A percentile compares a stretch with the other conserved stretches of the same genome.
These are phyloP conservation scores for Sclerotinia trifoliorum DNA, from an alignment of 2,329 filamentous ascomycete genomes.

Conservation along the genomic window DNA sequence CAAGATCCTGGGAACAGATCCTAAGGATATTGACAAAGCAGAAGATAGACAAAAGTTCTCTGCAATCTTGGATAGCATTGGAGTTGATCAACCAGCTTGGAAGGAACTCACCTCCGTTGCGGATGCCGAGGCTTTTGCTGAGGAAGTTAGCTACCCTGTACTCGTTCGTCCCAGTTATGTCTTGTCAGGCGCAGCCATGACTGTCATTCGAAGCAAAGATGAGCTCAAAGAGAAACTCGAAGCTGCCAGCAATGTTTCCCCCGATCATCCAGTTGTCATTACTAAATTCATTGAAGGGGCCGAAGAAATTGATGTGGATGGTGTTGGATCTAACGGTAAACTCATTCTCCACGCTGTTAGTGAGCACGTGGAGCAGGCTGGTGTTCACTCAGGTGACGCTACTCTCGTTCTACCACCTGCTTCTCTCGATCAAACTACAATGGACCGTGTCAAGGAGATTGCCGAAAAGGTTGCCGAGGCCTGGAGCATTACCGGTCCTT, in stretches of 20 bases:
- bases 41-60: conserved; percentile 99
- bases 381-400: conserved; percentile 96
- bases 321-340: conserved; percentile 81
- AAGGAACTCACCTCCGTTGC: conserved; percentile 90
- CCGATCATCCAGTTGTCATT: conserved; percentile 97
- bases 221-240: conserved; percentile 95
- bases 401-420: conserved; percentile 88
- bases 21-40: conserved; percentile 93
- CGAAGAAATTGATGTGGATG: conserved; percentile 94
- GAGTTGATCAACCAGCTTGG: conserved; percentile 95
- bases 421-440: conserved; percentile 71
- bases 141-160: conserved; percentile 86
- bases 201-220: conserved; percentile 81
- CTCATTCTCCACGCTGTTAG: conserved; percentile 88
- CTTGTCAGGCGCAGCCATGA: conserved; percentile 97
- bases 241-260: conserved; percentile 85
- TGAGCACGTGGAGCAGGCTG: conserved; percentile 95
- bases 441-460: conserved; percentile 91
- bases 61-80: conserved; percentile 93
- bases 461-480: conserved; percentile 94
- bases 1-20: conserved; percentile 88
- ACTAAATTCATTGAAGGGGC: conserved; percentile 98
- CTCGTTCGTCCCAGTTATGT: conserved; percentile 94
- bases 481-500: conserved; percentile 95
- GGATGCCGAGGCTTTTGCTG: conserved; percentile 83